Percentiles rank a stretch among this genome's conserved stretches.
Evolutionary conservation across 2,329 filamentous ascomycete species (phyloP).

Genomic region (Colletotrichum chlorophyti): DNA sequence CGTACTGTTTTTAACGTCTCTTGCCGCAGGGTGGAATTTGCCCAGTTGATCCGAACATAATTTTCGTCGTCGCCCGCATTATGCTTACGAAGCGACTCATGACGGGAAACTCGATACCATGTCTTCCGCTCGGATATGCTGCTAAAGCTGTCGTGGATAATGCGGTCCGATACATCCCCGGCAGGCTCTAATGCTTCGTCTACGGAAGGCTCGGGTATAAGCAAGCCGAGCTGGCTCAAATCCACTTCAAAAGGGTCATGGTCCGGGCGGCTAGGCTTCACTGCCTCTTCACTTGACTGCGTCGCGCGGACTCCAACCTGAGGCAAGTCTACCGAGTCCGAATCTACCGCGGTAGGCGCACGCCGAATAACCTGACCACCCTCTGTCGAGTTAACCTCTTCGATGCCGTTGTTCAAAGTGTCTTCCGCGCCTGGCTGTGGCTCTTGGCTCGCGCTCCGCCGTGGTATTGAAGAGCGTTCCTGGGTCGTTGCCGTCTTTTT

Average conservation of each 20-base stretch:
- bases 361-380: neutral
- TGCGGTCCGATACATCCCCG: conserved; percentile 49
- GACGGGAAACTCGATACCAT: conserved; percentile 70
- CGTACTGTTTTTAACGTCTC: conserved; percentile 65
- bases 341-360: neutral
- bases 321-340: too few species aligned
- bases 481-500: conserved; percentile 26
- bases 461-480: neutral
- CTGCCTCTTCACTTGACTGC: neutral
- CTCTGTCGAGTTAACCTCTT: neutral
- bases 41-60: conserved; percentile 66
- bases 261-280: conserved; percentile 7
- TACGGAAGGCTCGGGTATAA: conserved; percentile 38
- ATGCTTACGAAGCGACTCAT: conserved; percentile 64
- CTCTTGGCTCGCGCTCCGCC: conserved; percentile 15
- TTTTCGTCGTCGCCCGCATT: conserved; percentile 64
- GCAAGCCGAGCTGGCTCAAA: conserved; percentile 39
- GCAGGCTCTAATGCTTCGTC: conserved; percentile 21
- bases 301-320: neutral
- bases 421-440: neutral
- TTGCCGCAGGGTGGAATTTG: conserved; percentile 57
- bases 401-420: neutral
- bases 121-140: conserved; percentile 64
- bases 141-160: conserved; percentile 60
- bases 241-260: conserved; percentile 37